These are phyloP conservation scores for Penicillium fimorum DNA, from an alignment of 495 filamentous ascomycete genomes.

Conservation along the genomic window DNA sequence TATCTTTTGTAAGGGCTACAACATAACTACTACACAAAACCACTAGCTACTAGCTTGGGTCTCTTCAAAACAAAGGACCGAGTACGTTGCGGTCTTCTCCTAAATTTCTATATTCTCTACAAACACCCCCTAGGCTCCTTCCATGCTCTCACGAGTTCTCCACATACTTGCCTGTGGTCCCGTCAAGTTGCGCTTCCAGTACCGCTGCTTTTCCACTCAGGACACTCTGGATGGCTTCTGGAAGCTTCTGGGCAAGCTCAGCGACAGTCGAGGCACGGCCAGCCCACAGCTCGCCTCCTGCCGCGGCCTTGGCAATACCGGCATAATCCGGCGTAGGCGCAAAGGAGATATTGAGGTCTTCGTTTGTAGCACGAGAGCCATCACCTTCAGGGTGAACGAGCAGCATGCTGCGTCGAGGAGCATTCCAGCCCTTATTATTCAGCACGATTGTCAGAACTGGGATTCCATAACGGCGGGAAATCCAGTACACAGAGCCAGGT, in stretches of 20 bases:
- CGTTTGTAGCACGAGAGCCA: slow-evolving; percentile 72
- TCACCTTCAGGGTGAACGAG: slow-evolving; percentile 83
- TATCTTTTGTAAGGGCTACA: too few relatives aligned
- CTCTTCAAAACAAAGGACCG: too few relatives aligned
- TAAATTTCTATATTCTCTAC: too few relatives aligned
- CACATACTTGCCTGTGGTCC: slow-evolving; percentile 43
- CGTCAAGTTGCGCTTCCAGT: slow-evolving; percentile 55
- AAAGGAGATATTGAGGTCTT: slow-evolving; percentile 89
- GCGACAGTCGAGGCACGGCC: slow-evolving; percentile 62
- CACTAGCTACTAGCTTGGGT: too few relatives aligned
- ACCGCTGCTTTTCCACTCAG: slow-evolving; percentile 67
- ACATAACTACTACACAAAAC: too few relatives aligned
- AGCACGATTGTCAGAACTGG: slow-evolving; percentile 87
- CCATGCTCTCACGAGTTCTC: slow-evolving; percentile 11
- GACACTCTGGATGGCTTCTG: slow-evolving; percentile 66
- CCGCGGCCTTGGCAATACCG: slow-evolving; percentile 87
- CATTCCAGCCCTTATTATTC: slow-evolving; percentile 96
- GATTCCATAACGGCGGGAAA: slow-evolving; percentile 78
- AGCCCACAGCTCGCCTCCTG: slow-evolving; percentile 73
- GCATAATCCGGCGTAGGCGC: slow-evolving; percentile 83
- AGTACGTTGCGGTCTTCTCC: too few relatives aligned
- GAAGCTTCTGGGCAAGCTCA: slow-evolving; percentile 59
- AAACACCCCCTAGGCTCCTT: background rate
- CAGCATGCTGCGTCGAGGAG: slow-evolving; percentile 69
- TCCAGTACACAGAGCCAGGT: slow-evolving; percentile 92